A percentile compares a stretch with the other conserved stretches of the same genome.
These are phyloP conservation scores for Sanghuangporus sanghuang DNA, from an alignment of 1,284 basidiomycete species.

Conservation along the genomic window DNA sequence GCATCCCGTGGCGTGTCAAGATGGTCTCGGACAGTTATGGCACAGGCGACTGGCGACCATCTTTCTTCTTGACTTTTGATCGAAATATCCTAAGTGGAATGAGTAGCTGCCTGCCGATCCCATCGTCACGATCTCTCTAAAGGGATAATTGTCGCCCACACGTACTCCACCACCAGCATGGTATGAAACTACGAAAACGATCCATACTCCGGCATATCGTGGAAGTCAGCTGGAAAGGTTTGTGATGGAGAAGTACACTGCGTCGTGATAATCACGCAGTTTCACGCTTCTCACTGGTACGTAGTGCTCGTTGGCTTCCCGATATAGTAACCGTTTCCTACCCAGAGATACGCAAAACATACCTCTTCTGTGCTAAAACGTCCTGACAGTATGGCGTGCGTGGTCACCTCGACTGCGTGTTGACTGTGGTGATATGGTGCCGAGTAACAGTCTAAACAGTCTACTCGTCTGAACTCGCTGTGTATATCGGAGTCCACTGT, in stretches of 20 bases:
- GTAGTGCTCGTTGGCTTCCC: too few species aligned
- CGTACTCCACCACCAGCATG: not conserved
- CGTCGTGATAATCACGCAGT: not conserved
- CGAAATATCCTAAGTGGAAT: too few species aligned
- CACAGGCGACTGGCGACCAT: not conserved
- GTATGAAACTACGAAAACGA: not conserved
- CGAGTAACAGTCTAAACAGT: too few species aligned
- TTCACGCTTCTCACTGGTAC: not conserved
- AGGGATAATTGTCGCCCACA: not conserved
- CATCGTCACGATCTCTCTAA: not conserved
- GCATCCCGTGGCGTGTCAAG: not conserved
- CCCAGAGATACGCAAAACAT: too few species aligned
- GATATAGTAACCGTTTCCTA: too few species aligned
- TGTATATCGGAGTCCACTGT: too few species aligned
- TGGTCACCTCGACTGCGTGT: too few species aligned
- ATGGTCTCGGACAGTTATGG: not conserved
- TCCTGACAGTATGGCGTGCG: too few species aligned
- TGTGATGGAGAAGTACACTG: not conserved
- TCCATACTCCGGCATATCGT: not conserved
- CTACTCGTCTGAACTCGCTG: too few species aligned
- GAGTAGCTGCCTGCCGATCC: too few species aligned
- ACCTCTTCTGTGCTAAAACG: too few species aligned
- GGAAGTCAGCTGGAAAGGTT: not conserved
- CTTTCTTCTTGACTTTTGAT: not conserved
- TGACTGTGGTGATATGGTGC: too few species aligned